phyloP scores from a whole-genome alignment of 805 yeast species.

The Nakazawaea wickerhamii region DNA sequence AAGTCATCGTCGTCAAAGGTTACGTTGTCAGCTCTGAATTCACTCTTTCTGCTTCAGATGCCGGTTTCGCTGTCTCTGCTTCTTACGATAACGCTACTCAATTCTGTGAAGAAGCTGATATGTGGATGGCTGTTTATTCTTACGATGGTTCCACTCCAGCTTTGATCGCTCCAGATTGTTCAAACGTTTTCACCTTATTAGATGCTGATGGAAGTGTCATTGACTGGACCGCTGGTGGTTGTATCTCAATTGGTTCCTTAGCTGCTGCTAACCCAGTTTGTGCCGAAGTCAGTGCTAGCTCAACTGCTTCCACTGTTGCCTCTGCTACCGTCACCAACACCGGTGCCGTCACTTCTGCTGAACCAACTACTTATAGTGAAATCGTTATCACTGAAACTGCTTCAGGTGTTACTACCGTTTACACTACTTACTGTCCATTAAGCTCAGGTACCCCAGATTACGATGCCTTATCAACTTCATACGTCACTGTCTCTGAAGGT shows the following conservation, averaged over 20 bases:
- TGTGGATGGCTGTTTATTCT: slow-evolving; percentile 12
- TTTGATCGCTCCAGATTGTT: slow-evolving; percentile 14
- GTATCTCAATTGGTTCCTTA: slow-evolving; percentile 13
- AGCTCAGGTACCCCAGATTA: slow-evolving; percentile 11
- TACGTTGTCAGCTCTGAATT: slow-evolving; percentile 10
- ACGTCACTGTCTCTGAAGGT: slow-evolving; percentile 10
- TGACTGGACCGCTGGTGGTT: slow-evolving; percentile 13
- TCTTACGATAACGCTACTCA: slow-evolving; percentile 7
- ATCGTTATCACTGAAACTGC: slow-evolving; percentile 13
- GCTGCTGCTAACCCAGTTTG: slow-evolving; percentile 7
- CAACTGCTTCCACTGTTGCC: slow-evolving; percentile 5
- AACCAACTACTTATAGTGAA: slow-evolving; percentile 14
- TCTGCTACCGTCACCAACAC: not conserved
- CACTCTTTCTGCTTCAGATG: slow-evolving; percentile 6
- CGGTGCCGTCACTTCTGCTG: slow-evolving; percentile 14
- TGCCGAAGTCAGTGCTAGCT: not conserved
- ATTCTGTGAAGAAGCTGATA: slow-evolving; percentile 10
- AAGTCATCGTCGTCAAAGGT: slow-evolving; percentile 12
- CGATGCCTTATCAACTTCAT: slow-evolving; percentile 11
- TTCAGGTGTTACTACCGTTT: slow-evolving; percentile 16
- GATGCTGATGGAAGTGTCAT: slow-evolving; percentile 3
- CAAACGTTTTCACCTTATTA: slow-evolving; percentile 12
- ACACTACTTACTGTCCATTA: slow-evolving; percentile 21
- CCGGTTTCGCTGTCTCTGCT: slow-evolving; percentile 10
- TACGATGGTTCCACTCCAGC: slow-evolving; percentile 13